Base-by-base conservation (phyloP, 2,329 filamentous ascomycete species). In the Nigrograna mackinnonii region DNA sequence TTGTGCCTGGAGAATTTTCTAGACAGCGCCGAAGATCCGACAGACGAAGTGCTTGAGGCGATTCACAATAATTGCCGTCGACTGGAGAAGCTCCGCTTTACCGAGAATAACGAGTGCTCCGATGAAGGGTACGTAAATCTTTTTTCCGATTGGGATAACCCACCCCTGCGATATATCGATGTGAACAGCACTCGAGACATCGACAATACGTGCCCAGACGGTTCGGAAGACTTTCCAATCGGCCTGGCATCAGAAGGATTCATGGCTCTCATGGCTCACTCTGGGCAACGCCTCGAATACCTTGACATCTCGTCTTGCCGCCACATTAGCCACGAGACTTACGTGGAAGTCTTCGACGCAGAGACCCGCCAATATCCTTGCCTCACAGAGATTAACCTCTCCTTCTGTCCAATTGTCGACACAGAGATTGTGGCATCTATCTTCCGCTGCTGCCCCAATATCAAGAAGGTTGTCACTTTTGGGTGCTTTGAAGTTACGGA, bases 271-370 rank as follows among this genome's bases (percentile, higher is more conserved):
- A 96, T 96, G 89, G 71, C 74, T 1, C 92, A 96, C 62, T 96
- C 91, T 0, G 88, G 89, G 4, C 62, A 70, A 1, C 75, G 70
- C 9, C 69, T 97, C 2, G 76, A 78, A 45, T 73, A 79, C 30
- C 74, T 97, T 22, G 88, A 95, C 59, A 75, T 96, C n/a, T 82
- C 89, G 12, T 88, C 86, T 0, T 95, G 90, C 61, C 85, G 92
- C 3, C 87, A 96, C 64, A 91, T 97, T 49, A 79, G 82, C 2
- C 76, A 79, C 22, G 71, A 79, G 13, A 83, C 88, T 0, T 91
- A 96, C 45, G 83, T 89, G 48, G 78, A 85, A 7, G 85, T 87
- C 0, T 96, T 97, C 58, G 74, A 78, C 39, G 70, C 74, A 5
- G 68, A 71, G n/a, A 20, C 7, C 6, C 76, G 76, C 18, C 60